These are phyloP conservation scores for Juncus effusus DNA, from an alignment of 176 grass and related monocot genomes.

Conservation along the genomic window DNA sequence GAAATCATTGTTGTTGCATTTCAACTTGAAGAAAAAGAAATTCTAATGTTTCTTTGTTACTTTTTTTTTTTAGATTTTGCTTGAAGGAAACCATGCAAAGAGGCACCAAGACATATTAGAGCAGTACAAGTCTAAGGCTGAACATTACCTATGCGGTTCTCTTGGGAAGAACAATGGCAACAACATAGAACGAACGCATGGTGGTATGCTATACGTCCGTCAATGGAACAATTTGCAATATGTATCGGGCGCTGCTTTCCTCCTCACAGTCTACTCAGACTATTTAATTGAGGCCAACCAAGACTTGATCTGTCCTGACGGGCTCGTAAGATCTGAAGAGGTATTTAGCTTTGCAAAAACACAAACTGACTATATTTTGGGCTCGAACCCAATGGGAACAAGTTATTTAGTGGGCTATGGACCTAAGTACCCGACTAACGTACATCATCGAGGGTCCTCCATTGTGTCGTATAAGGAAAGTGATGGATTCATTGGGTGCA, in stretches of 20 bases:
- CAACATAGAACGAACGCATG: slow-evolving; percentile 51
- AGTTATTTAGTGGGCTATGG: slow-evolving; percentile 86
- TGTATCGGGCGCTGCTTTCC: slow-evolving; percentile 54
- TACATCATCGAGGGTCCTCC: slow-evolving; percentile 62
- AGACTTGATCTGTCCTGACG: slow-evolving; percentile 16
- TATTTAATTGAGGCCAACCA: slow-evolving; percentile 20
- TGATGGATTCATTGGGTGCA: slow-evolving; percentile 51
- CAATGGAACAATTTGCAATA: slow-evolving; percentile 95
- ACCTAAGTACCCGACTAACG: slow-evolving; percentile 35
- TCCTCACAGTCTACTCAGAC: slow-evolving; percentile 52
- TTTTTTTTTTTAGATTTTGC: slow-evolving; percentile 30
- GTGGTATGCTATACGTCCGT: slow-evolving; percentile 55
- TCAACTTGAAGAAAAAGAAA: no score
- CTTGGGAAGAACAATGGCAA: slow-evolving; percentile 33
- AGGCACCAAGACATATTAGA: slow-evolving; percentile 36
- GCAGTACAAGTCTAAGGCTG: slow-evolving; percentile 60
- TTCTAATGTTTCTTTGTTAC: no score
- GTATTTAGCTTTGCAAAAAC: slow-evolving; percentile 34
- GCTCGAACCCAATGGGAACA: slow-evolving; percentile 52
- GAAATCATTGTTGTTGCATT: no score
- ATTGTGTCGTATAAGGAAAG: slow-evolving; percentile 60
- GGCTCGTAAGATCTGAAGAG: slow-evolving; percentile 15
- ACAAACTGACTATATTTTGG: slow-evolving; percentile 68
- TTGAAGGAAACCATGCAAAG: slow-evolving; percentile 24
- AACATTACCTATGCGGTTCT: slow-evolving; percentile 65